Conservation (phyloP, 2,329 filamentous ascomycete genomes). For the Hymenoscyphus infarciens region DNA sequence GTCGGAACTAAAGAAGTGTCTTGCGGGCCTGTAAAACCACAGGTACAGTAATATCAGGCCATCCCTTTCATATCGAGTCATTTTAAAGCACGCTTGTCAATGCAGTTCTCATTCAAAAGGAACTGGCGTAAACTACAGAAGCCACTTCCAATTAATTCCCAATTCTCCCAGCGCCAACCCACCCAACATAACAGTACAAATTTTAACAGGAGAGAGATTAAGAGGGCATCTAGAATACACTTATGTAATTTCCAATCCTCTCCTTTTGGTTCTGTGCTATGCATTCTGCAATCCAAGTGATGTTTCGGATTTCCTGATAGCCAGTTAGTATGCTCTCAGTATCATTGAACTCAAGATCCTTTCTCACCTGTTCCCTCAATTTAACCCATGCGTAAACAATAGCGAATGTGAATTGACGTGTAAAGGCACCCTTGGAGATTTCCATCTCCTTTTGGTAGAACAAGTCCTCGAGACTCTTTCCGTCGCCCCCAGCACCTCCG, state of each 20-base stretch:
- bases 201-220: slow-evolving; percentile 13
- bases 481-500: slow-evolving; percentile 73
- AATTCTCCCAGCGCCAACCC: slow-evolving; percentile 30
- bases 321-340: slow-evolving; percentile 34
- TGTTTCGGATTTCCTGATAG: slow-evolving; percentile 91
- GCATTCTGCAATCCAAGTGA: slow-evolving; percentile 99
- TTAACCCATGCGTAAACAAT: slow-evolving; percentile 98
- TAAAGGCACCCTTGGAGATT: slow-evolving; percentile 91
- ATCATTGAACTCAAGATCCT: slow-evolving; percentile 11
- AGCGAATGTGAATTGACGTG: slow-evolving; percentile 88
- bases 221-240: slow-evolving; percentile 66
- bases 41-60: neutral
- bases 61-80: neutral
- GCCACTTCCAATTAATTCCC: slow-evolving; percentile 16
- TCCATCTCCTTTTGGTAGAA: slow-evolving; percentile 99
- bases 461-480: slow-evolving; percentile 90
- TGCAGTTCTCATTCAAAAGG: slow-evolving; percentile 6
- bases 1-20: neutral
- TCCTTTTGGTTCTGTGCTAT: slow-evolving; percentile 99
- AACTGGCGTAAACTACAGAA: neutral
- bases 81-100: neutral
- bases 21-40: too few species aligned
- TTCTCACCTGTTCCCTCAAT: slow-evolving; percentile 85
- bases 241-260: slow-evolving; percentile 97
- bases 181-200: slow-evolving; percentile 29